Conservation (phyloP, 2,329 filamentous ascomycete genomes). For the Colletotrichum acutatum region DNA sequence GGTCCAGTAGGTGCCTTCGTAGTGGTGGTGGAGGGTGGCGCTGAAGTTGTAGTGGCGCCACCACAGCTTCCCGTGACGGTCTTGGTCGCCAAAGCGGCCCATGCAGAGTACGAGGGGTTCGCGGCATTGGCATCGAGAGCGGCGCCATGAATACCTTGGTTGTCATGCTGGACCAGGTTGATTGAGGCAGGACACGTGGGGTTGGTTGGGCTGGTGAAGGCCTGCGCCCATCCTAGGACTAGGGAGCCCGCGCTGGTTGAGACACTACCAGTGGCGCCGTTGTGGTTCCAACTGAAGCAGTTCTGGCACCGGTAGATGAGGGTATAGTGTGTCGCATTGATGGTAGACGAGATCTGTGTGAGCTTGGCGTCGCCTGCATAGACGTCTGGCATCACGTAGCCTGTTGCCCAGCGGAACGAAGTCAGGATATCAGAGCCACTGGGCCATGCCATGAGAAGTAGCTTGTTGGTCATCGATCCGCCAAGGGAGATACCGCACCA, state of each 20-base stretch:
- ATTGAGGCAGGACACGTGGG: slow-evolving; percentile 55
- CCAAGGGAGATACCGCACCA: slow-evolving; percentile 69
- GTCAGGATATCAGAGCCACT: slow-evolving; percentile 64
- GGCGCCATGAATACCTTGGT: slow-evolving; percentile 60
- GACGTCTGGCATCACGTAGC: slow-evolving; percentile 67
- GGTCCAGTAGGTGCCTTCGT: slow-evolving; percentile 37
- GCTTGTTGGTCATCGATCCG: slow-evolving; percentile 66
- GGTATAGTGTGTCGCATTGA: slow-evolving; percentile 69
- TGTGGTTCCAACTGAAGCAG: slow-evolving; percentile 65
- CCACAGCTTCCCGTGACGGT: slow-evolving; percentile 49
- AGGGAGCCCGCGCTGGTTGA: slow-evolving; percentile 56
- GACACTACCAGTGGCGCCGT: slow-evolving; percentile 54
- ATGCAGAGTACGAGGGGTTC: slow-evolving; percentile 54
- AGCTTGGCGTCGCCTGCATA: slow-evolving; percentile 72
- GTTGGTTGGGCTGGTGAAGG: slow-evolving; percentile 54
- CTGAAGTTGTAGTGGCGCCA: slow-evolving; percentile 43
- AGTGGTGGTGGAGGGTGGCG: slow-evolving; percentile 34
- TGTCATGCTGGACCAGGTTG: slow-evolving; percentile 64
- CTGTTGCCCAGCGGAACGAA: slow-evolving; percentile 66
- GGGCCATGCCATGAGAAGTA: slow-evolving; percentile 70
- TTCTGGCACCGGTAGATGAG: slow-evolving; percentile 74
- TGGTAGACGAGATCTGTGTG: slow-evolving; percentile 67
- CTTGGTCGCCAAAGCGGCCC: slow-evolving; percentile 56
- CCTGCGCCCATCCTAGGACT: slow-evolving; percentile 67
- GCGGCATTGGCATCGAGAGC: slow-evolving; percentile 48